Conservation (phyloP, 805 yeast genomes). For the Nakazawaea pomicola region DNA sequence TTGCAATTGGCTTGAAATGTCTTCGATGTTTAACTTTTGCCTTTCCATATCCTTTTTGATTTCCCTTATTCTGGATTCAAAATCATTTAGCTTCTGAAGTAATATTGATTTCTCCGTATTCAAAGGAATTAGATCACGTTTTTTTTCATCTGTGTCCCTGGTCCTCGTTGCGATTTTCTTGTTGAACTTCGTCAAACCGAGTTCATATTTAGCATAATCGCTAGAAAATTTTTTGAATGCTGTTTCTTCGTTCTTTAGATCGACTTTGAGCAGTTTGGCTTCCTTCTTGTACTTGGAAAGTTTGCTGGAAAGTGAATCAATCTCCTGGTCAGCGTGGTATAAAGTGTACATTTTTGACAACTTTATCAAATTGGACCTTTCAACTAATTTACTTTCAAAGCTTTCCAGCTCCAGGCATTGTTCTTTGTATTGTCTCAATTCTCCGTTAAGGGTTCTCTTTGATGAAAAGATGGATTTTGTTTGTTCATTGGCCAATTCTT, state of each 20-base stretch:
- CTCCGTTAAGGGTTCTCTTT: conserved; percentile 66
- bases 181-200: conserved; percentile 36
- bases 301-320: conserved; percentile 28
- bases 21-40: conserved; percentile 39
- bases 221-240: conserved; percentile 26
- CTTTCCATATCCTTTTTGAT: conserved; percentile 46
- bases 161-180: conserved; percentile 30
- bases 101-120: conserved; percentile 50
- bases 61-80: conserved; percentile 43
- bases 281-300: conserved; percentile 31
- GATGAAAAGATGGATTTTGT: conserved; percentile 62
- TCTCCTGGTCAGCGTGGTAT: conserved; percentile 49
- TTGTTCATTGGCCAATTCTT: conserved; percentile 58
- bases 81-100: conserved; percentile 38
- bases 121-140: conserved; percentile 54
- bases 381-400: conserved; percentile 50
- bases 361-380: conserved; percentile 42
- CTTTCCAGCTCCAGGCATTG: conserved; percentile 69
- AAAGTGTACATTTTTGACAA: conserved; percentile 57
- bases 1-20: conserved; percentile 41
- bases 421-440: conserved; percentile 70
- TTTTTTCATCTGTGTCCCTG: conserved; percentile 37
- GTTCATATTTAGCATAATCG: conserved; percentile 41
- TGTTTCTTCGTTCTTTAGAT: conserved; percentile 24
- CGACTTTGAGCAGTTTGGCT: conserved; percentile 29